Conservation (phyloP, 768 basidiomycete genomes). For the Boletus rufocinnamomeus region DNA sequence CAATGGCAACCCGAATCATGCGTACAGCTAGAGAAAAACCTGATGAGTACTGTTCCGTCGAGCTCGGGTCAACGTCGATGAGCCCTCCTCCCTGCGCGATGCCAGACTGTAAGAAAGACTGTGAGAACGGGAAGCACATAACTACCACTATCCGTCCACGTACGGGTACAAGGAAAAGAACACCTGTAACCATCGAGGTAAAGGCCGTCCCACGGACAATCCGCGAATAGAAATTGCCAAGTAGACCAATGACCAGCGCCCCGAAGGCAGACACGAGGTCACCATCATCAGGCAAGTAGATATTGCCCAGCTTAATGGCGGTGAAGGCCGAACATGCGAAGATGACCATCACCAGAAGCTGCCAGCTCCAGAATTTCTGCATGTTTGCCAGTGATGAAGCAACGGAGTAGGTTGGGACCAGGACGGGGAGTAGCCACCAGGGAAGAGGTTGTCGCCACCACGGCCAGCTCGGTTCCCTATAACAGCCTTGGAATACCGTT, state of each 20-base stretch:
- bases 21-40: constrained; percentile 79
- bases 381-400: constrained; percentile 77
- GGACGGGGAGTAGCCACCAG: constrained; percentile 75
- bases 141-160: constrained; percentile 32
- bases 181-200: constrained; percentile 90
- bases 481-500: constrained; percentile 57
- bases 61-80: constrained; percentile 51
- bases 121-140: constrained; percentile 13
- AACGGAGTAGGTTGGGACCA: constrained; percentile 76
- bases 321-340: constrained; percentile 77
- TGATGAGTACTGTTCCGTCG: constrained; percentile 62
- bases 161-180: constrained; percentile 88
- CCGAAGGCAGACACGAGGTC: constrained; percentile 80
- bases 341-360: constrained; percentile 78
- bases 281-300: constrained; percentile 62
- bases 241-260: constrained; percentile 74
- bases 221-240: constrained; percentile 82
- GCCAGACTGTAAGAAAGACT: constrained; percentile 53
- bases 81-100: constrained; percentile 76
- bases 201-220: constrained; percentile 79
- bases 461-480: constrained; percentile 69
- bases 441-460: constrained; percentile 81
- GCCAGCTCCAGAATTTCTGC: constrained; percentile 67
- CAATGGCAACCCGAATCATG: constrained; percentile 84
- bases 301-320: constrained; percentile 63